phyloP scores from a whole-genome alignment of 1,284 basidiomycete genomes.

The Leccinum proliferum region DNA sequence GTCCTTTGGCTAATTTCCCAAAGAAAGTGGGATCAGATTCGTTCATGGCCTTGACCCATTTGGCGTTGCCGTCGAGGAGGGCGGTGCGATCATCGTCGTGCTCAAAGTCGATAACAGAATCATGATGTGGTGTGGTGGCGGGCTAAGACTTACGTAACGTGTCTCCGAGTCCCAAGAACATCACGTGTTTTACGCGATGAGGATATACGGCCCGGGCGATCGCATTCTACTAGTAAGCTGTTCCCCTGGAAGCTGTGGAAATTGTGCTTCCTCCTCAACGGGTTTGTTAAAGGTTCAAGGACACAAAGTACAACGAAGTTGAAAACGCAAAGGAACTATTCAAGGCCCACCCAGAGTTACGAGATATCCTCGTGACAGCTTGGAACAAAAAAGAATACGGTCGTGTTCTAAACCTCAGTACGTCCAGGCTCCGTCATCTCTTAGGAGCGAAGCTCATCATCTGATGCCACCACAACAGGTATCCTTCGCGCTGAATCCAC shows the following conservation, averaged over 20 bases:
- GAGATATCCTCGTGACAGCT: background rate
- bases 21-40: constrained; percentile 62
- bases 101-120: no score
- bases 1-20: constrained; percentile 52
- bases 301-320: background rate
- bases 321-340: background rate
- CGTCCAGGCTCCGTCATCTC: background rate
- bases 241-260: no score
- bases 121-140: no score
- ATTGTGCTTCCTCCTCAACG: background rate
- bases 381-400: background rate
- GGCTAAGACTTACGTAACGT: no score
- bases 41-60: constrained; percentile 58
- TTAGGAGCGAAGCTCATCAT: background rate
- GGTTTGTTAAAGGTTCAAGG: background rate
- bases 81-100: no score
- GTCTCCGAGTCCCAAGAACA: no score
- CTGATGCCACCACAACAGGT: background rate
- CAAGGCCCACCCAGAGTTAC: background rate
- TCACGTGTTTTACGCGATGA: no score
- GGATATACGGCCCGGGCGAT: no score
- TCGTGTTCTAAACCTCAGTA: background rate
- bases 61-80: constrained; percentile 51
- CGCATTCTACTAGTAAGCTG: no score
- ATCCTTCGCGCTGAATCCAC: background rate